A percentile compares a stretch with the other conserved stretches of the same genome.
Evolutionary conservation across 495 filamentous ascomycete genomes (phyloP).

Genomic region (Neurospora tetrasperma): DNA sequence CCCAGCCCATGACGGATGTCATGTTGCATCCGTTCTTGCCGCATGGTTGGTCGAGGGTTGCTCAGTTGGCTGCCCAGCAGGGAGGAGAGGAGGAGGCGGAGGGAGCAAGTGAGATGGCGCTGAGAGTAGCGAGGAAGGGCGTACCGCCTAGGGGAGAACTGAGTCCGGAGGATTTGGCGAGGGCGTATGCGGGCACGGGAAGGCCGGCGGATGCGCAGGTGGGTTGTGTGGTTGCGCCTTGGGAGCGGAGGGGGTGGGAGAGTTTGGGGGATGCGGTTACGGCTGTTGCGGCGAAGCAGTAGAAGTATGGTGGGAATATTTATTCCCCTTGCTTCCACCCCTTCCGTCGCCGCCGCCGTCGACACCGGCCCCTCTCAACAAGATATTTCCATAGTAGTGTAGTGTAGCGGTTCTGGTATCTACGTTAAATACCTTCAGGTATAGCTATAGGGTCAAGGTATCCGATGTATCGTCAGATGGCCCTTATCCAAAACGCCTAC

Average conservation of each 20-base stretch:
- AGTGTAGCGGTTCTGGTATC: not conserved
- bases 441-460: too few species aligned
- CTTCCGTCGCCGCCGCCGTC: not conserved
- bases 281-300: not conserved
- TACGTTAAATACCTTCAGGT: too few species aligned
- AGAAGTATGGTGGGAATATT: not conserved
- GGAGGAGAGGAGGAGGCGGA: conserved; percentile 32
- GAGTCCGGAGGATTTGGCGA: conserved; percentile 56
- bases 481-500: too few species aligned
- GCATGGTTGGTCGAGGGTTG: conserved; percentile 66
- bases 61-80: conserved; percentile 22
- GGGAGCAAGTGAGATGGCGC: conserved; percentile 67
- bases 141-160: conserved; percentile 61
- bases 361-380: not conserved
- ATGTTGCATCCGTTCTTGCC: conserved; percentile 69
- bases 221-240: conserved; percentile 74
- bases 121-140: conserved; percentile 62
- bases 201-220: conserved; percentile 61
- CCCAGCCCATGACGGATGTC: conserved; percentile 56
- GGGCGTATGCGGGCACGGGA: conserved; percentile 68
- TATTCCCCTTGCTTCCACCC: not conserved
- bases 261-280: conserved; percentile 23
- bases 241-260: conserved; percentile 56
- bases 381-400: not conserved
- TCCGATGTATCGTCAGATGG: too few species aligned